phyloP scores from a whole-genome alignment of 1,284 basidiomycete species.

The Crucibulum parvulum region DNA sequence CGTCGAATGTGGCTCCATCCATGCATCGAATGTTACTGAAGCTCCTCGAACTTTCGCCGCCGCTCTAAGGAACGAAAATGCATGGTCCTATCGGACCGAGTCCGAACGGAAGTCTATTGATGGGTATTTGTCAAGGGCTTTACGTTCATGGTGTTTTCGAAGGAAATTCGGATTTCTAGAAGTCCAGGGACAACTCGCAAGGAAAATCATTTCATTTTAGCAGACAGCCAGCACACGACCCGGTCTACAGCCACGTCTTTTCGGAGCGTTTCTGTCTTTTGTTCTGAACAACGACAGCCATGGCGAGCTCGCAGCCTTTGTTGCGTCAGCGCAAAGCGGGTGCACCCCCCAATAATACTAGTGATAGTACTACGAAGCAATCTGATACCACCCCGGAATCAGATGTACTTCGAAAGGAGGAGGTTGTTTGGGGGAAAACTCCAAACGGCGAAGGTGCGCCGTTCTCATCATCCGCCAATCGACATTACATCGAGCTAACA shows the following conservation, averaged over 20 bases:
- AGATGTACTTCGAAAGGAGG: conserved; percentile 42
- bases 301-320: conserved; percentile 30
- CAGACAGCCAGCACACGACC: not conserved
- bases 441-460: conserved; percentile 78
- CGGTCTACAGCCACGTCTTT: conserved; percentile 9
- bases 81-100: not conserved
- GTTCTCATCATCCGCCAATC: conserved; percentile 6
- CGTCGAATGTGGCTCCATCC: no score
- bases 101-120: conserved; percentile 7
- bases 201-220: not conserved
- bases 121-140: conserved; percentile 16
- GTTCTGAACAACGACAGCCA: conserved; percentile 14
- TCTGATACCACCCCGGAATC: not conserved
- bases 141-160: conserved; percentile 2
- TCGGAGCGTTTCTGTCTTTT: conserved; percentile 15
- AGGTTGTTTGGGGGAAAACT: conserved; percentile 89
- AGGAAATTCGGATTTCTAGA: conserved; percentile 8
- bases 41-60: no score
- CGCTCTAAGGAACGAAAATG: not conserved
- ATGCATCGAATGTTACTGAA: no score
- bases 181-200: not conserved
- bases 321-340: conserved; percentile 39
- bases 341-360: conserved; percentile 1
- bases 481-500: conserved; percentile 2
- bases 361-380: no score